phyloP scores from a whole-genome alignment of 805 yeast genomes.

The Nakazawaea ernobii region DNA sequence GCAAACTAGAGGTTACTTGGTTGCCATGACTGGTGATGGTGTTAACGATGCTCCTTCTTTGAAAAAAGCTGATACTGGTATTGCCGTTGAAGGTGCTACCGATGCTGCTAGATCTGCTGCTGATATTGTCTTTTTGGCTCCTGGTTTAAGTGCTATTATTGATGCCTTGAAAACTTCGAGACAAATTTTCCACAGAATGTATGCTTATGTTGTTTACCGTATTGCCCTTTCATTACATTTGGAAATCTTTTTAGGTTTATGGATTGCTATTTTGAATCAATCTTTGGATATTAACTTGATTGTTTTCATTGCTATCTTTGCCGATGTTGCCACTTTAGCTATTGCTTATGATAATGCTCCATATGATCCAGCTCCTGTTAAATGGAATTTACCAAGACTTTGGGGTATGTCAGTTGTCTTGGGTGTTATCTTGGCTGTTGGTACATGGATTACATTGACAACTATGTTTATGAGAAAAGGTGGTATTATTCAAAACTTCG shows the following conservation, averaged over 20 bases:
- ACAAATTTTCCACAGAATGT: slow-evolving; percentile 99
- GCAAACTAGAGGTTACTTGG: slow-evolving; percentile 94
- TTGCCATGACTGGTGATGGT: slow-evolving; percentile 99
- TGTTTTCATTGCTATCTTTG: slow-evolving; percentile 95
- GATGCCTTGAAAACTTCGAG: slow-evolving; percentile 93
- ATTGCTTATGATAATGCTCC: slow-evolving; percentile 98
- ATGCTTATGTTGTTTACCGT: slow-evolving; percentile 96
- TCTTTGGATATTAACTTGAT: slow-evolving; percentile 84
- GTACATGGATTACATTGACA: slow-evolving; percentile 92
- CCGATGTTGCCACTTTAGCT: slow-evolving; percentile 95
- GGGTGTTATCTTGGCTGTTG: slow-evolving; percentile 82
- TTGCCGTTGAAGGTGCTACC: slow-evolving; percentile 97
- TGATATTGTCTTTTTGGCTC: slow-evolving; percentile 92
- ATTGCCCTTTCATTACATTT: slow-evolving; percentile 92
- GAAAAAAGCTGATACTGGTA: slow-evolving; percentile 95
- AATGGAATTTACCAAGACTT: slow-evolving; percentile 95
- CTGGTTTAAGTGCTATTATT: slow-evolving; percentile 92
- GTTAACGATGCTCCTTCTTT: slow-evolving; percentile 97
- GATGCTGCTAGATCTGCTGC: slow-evolving; percentile 98
- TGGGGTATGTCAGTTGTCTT: slow-evolving; percentile 94
- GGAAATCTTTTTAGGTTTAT: slow-evolving; percentile 90
- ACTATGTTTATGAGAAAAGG: slow-evolving; percentile 87
- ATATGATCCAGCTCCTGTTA: slow-evolving; percentile 85
- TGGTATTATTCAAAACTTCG: slow-evolving; percentile 95
- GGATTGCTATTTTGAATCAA: slow-evolving; percentile 91